Conservation (phyloP, 75 land plant species). For the Azolla pinnata region DNA sequence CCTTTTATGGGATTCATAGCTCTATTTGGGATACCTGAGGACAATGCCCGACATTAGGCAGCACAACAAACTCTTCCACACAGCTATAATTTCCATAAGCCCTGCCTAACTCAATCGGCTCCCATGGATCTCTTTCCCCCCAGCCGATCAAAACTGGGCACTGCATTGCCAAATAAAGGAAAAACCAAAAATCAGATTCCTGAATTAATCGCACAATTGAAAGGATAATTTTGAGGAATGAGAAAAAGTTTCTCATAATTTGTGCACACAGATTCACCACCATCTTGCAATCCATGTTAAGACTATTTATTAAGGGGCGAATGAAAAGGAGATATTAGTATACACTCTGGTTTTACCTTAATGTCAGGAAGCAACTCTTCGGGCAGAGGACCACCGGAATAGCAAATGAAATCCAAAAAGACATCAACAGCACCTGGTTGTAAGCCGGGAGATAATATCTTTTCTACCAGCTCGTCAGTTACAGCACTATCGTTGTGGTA, state of each 20-base stretch:
- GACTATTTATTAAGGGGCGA: too few species aligned
- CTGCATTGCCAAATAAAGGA: conserved; percentile 27
- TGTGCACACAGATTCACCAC: too few species aligned
- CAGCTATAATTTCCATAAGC: conserved; percentile 53
- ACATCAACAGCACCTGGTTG: conserved; percentile 92
- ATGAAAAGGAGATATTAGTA: too few species aligned
- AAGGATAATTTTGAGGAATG: too few species aligned
- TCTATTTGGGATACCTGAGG: conserved; percentile 61
- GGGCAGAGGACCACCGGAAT: conserved; percentile 94
- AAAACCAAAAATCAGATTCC: background rate
- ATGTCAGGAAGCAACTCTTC: conserved; percentile 87
- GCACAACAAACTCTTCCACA: conserved; percentile 87
- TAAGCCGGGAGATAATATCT: conserved; percentile 79
- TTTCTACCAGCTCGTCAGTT: conserved; percentile 85
- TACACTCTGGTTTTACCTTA: too few species aligned
- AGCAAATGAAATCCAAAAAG: conserved; percentile 92
- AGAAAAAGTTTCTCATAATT: too few species aligned
- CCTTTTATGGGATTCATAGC: background rate
- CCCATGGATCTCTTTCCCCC: conserved; percentile 99
- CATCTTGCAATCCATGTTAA: too few species aligned
- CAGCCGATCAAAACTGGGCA: conserved; percentile 86
- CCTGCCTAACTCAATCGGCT: conserved; percentile 75
- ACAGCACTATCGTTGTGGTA: conserved; percentile 81
- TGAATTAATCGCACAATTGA: too few species aligned
- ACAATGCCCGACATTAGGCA: conserved; percentile 96